phyloP scores from a whole-genome alignment of 2,329 filamentous ascomycete genomes.

The Diplodia seriata region DNA sequence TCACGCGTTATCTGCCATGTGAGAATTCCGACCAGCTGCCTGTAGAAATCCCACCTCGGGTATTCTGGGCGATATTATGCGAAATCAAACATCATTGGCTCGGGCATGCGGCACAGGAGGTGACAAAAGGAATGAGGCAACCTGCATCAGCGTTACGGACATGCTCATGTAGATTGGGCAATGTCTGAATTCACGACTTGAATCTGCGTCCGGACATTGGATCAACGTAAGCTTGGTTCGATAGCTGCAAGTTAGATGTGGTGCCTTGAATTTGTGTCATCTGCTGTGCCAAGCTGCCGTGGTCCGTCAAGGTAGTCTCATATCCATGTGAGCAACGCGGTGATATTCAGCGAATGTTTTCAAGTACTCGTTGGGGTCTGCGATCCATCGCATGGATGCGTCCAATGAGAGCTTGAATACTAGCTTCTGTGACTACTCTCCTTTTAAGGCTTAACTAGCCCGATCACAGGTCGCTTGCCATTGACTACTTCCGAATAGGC shows the following conservation, averaged over 20 bases:
- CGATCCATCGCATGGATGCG: background rate
- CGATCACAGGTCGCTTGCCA: background rate
- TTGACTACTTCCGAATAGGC: background rate
- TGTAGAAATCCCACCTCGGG: background rate
- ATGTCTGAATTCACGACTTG: too few relatives aligned
- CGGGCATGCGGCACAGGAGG: too few relatives aligned
- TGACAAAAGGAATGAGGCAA: too few relatives aligned
- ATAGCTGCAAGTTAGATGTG: too few relatives aligned
- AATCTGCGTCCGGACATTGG: too few relatives aligned
- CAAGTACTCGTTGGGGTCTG: background rate
- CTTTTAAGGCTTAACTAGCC: background rate
- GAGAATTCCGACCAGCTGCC: background rate
- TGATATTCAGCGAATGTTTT: background rate
- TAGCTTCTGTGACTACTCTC: background rate
- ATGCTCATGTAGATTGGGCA: too few relatives aligned
- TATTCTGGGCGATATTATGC: background rate
- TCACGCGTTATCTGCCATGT: background rate
- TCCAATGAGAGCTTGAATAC: background rate
- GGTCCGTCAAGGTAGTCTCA: background rate
- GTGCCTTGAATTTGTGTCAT: too few relatives aligned
- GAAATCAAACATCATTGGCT: too few relatives aligned
- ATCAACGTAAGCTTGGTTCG: too few relatives aligned
- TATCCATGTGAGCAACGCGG: background rate
- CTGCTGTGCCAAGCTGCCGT: background rate
- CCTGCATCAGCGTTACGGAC: too few relatives aligned